Percentiles rank a stretch among this genome's conserved stretches.
Conservation (phyloP, 164 flowering plant genomes). For the Amborella trichopoda region DNA sequence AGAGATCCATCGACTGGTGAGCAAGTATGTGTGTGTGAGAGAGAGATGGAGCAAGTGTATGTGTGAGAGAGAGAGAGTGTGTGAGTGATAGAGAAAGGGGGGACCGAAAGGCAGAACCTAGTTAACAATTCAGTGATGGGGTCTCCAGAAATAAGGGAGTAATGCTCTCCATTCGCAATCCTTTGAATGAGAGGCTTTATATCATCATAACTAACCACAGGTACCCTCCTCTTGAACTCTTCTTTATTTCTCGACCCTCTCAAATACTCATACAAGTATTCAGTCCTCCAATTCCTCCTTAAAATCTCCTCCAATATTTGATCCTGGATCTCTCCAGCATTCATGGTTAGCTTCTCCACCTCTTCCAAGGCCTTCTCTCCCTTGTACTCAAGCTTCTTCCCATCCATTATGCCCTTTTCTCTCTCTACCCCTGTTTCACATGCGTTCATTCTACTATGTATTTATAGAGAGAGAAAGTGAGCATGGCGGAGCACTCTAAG, state of each 20-base stretch:
- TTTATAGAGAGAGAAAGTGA: no score
- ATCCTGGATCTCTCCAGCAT: slow-evolving; percentile 50
- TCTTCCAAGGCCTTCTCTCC: slow-evolving; percentile 53
- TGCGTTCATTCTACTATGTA: no score
- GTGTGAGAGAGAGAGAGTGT: no score
- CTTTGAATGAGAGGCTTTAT: slow-evolving; percentile 56
- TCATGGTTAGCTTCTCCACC: slow-evolving; percentile 39
- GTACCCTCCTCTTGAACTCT: slow-evolving; percentile 39
- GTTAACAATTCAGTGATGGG: slow-evolving; percentile 66
- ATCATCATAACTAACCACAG: slow-evolving; percentile 40
- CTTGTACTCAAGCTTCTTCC: no score
- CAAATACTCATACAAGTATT: slow-evolving; percentile 47
- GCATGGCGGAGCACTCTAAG: no score
- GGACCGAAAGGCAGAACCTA: no score
- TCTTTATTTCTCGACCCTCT: slow-evolving; percentile 25
- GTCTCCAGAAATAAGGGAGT: slow-evolving; percentile 42
- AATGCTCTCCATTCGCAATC: slow-evolving; percentile 63
- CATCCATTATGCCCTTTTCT: no score
- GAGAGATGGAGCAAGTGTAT: slow-evolving; percentile 5
- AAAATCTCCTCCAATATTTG: slow-evolving; percentile 42
- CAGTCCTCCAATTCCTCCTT: slow-evolving; percentile 36
- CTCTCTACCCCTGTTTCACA: no score
- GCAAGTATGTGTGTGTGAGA: not conserved
- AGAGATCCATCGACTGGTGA: no score
- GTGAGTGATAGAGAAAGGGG: no score